phyloP scores from a whole-genome alignment of 2,329 filamentous ascomycete genomes.

The Cladosporium phlei region DNA sequence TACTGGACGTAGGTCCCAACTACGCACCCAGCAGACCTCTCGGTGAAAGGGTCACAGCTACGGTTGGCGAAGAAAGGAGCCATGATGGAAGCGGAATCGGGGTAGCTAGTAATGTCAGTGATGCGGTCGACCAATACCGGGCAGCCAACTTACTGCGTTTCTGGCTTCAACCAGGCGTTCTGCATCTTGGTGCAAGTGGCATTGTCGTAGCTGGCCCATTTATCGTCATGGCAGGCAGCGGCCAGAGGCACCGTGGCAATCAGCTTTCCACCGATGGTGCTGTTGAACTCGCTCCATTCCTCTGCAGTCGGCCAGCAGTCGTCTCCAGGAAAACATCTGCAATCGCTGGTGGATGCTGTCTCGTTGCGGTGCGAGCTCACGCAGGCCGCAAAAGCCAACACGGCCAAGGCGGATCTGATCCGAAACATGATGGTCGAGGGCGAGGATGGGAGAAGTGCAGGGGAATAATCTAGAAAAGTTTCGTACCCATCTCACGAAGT shows the following conservation, averaged over 20 bases:
- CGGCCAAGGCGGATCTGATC: not conserved
- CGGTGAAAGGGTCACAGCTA: conserved; percentile 41
- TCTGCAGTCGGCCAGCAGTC: conserved; percentile 48
- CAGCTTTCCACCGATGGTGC: conserved; percentile 47
- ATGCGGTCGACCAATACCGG: no score
- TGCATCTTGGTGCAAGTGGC: conserved; percentile 2
- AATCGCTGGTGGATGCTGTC: not conserved
- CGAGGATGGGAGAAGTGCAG: no score
- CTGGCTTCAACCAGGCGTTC: conserved; percentile 5
- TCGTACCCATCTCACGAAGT: no score
- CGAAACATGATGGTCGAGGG: no score
- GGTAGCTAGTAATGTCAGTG: conserved; percentile 18
- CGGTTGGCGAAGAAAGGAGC: conserved; percentile 36
- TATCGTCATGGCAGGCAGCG: conserved; percentile 46
- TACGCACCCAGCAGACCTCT: conserved; percentile 33
- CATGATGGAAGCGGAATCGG: conserved; percentile 37
- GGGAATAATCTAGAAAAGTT: no score
- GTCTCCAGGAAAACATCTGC: conserved; percentile 48
- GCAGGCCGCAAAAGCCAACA: not conserved
- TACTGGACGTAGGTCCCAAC: conserved; percentile 42
- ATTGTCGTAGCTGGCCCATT: conserved; percentile 3
- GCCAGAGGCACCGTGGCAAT: conserved; percentile 52
- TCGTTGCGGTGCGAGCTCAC: not conserved
- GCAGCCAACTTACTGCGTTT: conserved; percentile 1
- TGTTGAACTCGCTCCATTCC: conserved; percentile 50